Conservation (phyloP, 2,329 filamentous ascomycete genomes). For the Nemania sp. region DNA sequence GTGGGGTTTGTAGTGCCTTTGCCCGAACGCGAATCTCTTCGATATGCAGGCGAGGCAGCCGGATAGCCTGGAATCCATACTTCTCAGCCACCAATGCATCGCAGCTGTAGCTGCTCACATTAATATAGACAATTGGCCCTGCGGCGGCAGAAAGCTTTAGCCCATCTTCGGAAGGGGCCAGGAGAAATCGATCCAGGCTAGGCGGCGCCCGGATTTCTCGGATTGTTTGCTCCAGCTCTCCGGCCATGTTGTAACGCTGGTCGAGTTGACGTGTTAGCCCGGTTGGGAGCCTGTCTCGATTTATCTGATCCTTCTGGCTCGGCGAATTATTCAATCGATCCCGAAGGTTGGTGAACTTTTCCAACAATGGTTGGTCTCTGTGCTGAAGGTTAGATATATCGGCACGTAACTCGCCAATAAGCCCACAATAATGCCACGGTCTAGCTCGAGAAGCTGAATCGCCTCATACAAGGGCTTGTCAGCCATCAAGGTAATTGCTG, state of each 20-base stretch:
- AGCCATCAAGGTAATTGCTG: constrained; percentile 17
- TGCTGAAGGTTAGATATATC: constrained; percentile 17
- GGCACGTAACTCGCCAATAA: constrained; percentile 20
- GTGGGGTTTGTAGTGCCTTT: neutral
- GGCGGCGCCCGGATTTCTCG: neutral
- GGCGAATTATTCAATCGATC: neutral
- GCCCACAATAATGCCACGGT: constrained; percentile 25
- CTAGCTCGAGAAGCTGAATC: constrained; percentile 25
- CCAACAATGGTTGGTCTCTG: neutral
- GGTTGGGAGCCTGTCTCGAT: no score
- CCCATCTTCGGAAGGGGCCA: neutral
- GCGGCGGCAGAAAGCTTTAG: neutral
- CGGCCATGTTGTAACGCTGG: no score
- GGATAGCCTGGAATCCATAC: neutral
- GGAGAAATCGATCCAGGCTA: neutral
- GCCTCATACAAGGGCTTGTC: constrained; percentile 14
- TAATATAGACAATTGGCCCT: neutral
- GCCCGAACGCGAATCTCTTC: neutral
- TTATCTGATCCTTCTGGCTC: neutral
- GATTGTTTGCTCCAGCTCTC: neutral
- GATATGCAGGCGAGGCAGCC: neutral
- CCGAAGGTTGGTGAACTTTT: neutral
- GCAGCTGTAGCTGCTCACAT: neutral
- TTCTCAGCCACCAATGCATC: neutral
- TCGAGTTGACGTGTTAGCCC: no score